These are phyloP conservation scores for Pichia sp. DNA, from an alignment of 1,139 yeast genomes.

Conservation along the genomic window DNA sequence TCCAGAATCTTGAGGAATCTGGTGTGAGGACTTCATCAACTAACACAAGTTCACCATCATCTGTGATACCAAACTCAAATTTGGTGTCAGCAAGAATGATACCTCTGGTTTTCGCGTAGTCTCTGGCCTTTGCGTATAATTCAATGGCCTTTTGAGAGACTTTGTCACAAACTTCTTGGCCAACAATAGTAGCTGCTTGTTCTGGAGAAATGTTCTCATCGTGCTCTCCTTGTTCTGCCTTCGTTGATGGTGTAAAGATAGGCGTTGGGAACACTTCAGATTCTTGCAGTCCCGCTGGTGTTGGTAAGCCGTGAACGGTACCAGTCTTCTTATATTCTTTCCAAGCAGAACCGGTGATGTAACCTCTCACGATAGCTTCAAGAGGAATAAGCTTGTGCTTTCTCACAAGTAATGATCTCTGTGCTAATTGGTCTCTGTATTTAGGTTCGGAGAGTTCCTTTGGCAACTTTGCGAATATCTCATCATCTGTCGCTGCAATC, in stretches of 20 bases:
- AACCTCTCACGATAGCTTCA: slow-evolving; percentile 96
- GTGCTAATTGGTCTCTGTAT: slow-evolving; percentile 60
- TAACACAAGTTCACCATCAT: slow-evolving; percentile 56
- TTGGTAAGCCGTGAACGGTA: slow-evolving; percentile 78
- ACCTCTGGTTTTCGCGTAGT: slow-evolving; percentile 74
- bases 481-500: slow-evolving; percentile 40
- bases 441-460: slow-evolving; percentile 46
- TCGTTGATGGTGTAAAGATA: slow-evolving; percentile 93
- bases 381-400: slow-evolving; percentile 83
- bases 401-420: slow-evolving; percentile 73
- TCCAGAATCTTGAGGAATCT: slow-evolving; percentile 97
- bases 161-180: slow-evolving; percentile 60
- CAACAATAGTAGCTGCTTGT: slow-evolving; percentile 74
- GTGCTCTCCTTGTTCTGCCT: slow-evolving; percentile 97
- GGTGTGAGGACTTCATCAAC: slow-evolving; percentile 98
- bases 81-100: slow-evolving; percentile 97
- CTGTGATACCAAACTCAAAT: slow-evolving; percentile 90
- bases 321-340: slow-evolving; percentile 72
- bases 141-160: slow-evolving; percentile 56
- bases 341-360: slow-evolving; percentile 98
- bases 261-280: slow-evolving; percentile 76
- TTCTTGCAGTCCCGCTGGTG: slow-evolving; percentile 55
- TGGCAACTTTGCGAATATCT: slow-evolving; percentile 60
- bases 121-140: slow-evolving; percentile 75
- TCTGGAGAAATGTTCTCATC: slow-evolving; percentile 93